Base-by-base conservation (phyloP, 352 stramenopile genomes). In the Pythium myriotylum region DNA sequence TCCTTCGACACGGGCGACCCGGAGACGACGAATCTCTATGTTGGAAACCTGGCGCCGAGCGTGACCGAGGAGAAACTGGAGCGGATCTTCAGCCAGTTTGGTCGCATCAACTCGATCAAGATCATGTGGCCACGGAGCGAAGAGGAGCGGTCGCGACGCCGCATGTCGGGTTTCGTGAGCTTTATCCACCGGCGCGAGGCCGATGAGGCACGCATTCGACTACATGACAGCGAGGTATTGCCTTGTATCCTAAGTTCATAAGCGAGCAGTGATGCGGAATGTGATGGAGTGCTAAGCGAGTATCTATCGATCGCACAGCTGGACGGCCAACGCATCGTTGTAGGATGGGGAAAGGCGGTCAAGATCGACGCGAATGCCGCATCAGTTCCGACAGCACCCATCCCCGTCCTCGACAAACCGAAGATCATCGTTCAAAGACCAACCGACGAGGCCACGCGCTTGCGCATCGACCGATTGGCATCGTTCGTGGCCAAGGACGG, bases 91-190 rank as follows among this genome's bases (percentile, higher is more conserved):
- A 68, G 79, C 43, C 74, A 82, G 59, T 98, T 88, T 71, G 96
- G 96, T 62, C 77, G 94, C 39, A 81, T 98, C 26, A 93, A 97
- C 77, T 98, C 89, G 35, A 84, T 99, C 39, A 99, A 99, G 71
- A 97, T 99, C 69, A 99, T 99, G 96, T 99, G 95, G 95, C 96
- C 96, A n/a, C 81, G 96, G 24, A 98, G 88, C 0, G 84, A 96
- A 37, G 94, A 98, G 68, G 96, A 99, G 72, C 73, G 89, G 47
- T 69, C 72, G 17, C 85, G 95, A 33, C 89, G 84, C 46, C 80
- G 94, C 13, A 98, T 98, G 65, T 96, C 87, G 23, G 95, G 91
- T 26, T 99, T 99, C 79, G 95, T 99, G 23, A 98, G 88, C 67
- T 99, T 98, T 61, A 91, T 88, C 67, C 64, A 89, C 41, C 77